Evolutionary conservation across 352 stramenopile species (phyloP).

Genomic region (Globisporangium nunn): DNA sequence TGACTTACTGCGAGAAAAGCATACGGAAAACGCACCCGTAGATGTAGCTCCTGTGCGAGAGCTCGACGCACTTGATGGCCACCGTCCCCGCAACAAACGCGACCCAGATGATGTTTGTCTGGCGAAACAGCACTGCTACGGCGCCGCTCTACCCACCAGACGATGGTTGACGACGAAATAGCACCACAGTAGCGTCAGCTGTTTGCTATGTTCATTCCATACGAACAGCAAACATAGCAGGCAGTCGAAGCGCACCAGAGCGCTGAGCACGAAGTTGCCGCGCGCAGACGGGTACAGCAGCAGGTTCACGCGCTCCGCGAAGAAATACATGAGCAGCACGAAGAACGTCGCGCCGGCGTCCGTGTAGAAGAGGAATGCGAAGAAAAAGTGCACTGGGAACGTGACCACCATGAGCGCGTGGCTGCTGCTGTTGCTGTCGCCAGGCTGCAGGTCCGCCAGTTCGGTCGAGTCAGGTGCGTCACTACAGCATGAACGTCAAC

Average conservation of each 20-base stretch:
- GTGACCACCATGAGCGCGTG: conserved; percentile 63
- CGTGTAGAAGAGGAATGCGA: conserved; percentile 88
- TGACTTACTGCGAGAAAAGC: background rate
- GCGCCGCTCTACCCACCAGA: conserved; percentile 42
- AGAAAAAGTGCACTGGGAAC: conserved; percentile 87
- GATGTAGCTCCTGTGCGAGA: conserved; percentile 55
- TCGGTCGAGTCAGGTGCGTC: background rate
- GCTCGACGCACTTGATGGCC: conserved; percentile 61
- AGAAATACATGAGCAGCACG: conserved; percentile 76
- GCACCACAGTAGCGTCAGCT: background rate
- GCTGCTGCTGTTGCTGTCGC: conserved; percentile 36
- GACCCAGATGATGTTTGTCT: conserved; percentile 91
- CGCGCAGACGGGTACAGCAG: conserved; percentile 21
- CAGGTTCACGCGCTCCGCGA: conserved; percentile 50
- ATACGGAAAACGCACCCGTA: conserved; percentile 40
- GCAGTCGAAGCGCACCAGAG: conserved; percentile 27
- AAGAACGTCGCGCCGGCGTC: conserved; percentile 84
- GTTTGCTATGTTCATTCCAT: background rate
- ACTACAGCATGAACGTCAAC: background rate
- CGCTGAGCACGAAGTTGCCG: conserved; percentile 49
- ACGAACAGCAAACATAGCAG: background rate
- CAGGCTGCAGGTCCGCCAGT: conserved; percentile 12
- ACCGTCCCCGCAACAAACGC: conserved; percentile 75
- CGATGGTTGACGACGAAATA: no score
- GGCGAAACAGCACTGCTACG: conserved; percentile 75